Conservation (phyloP, 768 basidiomycete species). For the Kwoniella botswanensis region DNA sequence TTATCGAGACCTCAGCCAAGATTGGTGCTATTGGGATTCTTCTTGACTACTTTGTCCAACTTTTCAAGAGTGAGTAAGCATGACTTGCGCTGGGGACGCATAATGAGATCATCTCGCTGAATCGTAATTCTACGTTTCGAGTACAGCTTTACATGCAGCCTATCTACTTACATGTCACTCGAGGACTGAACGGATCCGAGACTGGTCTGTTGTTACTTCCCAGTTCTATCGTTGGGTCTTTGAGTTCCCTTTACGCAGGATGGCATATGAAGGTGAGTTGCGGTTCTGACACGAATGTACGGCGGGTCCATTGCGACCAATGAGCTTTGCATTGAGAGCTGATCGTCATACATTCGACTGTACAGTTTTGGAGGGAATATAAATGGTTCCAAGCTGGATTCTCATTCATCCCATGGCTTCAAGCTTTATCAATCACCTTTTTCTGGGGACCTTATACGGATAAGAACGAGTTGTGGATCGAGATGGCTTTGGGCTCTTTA, state of each 20-base stretch:
- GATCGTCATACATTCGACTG: not conserved
- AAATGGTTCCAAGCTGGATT: conserved; percentile 45
- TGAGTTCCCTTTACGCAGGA: conserved; percentile 45
- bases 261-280: conserved; percentile 47
- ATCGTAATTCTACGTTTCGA: no score
- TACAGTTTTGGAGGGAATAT: conserved; percentile 43
- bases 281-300: no score
- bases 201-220: conserved; percentile 46
- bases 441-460: conserved; percentile 37
- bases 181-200: conserved; percentile 42
- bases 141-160: conserved; percentile 49
- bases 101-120: no score
- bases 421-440: conserved; percentile 37
- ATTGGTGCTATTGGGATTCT: conserved; percentile 37
- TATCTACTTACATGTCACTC: conserved; percentile 47
- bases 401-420: conserved; percentile 38
- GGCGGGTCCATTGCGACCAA: no score
- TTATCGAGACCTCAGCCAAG: conserved; percentile 37
- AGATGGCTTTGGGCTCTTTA: conserved; percentile 44
- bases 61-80: conserved; percentile 40
- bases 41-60: conserved; percentile 36
- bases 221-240: conserved; percentile 40
- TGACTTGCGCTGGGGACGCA: no score
- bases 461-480: conserved; percentile 37
- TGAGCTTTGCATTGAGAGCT: not conserved